Evolutionary conservation across 2,329 filamentous ascomycete species (phyloP).

Genomic region (Bipolaris zeicola): DNA sequence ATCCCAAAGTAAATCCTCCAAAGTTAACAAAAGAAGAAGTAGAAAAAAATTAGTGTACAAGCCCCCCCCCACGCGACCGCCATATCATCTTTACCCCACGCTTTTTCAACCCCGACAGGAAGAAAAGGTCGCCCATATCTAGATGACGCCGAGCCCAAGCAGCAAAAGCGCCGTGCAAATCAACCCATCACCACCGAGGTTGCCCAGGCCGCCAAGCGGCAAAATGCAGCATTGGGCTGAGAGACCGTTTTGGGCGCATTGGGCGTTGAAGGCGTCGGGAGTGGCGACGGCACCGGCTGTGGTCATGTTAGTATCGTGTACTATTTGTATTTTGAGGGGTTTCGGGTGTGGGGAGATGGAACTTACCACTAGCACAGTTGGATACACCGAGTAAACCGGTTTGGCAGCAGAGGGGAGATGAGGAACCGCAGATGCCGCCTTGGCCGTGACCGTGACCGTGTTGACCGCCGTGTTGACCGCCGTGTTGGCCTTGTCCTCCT

Average conservation of each 20-base stretch:
- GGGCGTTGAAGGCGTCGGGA: constrained; percentile 20
- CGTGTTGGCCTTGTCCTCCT: not conserved
- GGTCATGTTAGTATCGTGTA: not conserved
- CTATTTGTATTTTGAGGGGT: too few species aligned
- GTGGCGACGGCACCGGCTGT: constrained; percentile 16
- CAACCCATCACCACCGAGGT: constrained; percentile 14
- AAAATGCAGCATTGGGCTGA: constrained; percentile 28
- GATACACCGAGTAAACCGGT: constrained; percentile 22
- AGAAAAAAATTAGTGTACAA: too few species aligned
- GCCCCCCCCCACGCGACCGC: too few species aligned
- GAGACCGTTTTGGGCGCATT: constrained; percentile 19
- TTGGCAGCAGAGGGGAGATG: constrained; percentile 27
- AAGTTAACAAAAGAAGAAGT: too few species aligned
- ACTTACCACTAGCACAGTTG: constrained; percentile 26
- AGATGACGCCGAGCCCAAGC: too few species aligned
- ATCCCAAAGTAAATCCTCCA: too few species aligned
- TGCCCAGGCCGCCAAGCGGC: not conserved
- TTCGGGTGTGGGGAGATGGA: not conserved
- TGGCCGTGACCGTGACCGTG: not conserved
- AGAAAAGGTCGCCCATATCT: too few species aligned
- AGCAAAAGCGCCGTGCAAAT: constrained; percentile 19
- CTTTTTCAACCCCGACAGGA: too few species aligned
- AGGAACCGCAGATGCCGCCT: constrained; percentile 21
- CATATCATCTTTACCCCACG: too few species aligned
- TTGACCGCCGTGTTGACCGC: not conserved